These are phyloP conservation scores for Fusarium sp. DNA, from an alignment of 2,329 filamentous ascomycete genomes.

Conservation along the genomic window DNA sequence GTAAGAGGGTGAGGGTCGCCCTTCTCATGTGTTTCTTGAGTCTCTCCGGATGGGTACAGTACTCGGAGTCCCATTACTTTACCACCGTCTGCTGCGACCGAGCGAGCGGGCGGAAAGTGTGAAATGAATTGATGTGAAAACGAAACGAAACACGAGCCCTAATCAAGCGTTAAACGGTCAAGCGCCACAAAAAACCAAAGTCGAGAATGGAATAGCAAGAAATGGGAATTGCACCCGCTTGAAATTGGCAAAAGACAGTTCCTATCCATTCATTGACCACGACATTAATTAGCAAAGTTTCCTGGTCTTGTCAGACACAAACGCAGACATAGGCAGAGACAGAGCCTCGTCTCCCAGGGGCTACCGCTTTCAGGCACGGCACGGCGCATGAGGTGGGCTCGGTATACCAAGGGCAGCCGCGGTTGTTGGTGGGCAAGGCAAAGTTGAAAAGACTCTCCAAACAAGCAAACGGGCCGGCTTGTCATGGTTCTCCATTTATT, in stretches of 20 bases:
- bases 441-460: constrained; percentile 12
- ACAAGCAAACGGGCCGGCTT: constrained; percentile 22
- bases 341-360: constrained; percentile 7
- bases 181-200: constrained; percentile 4
- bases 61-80: constrained; percentile 3
- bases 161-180: background rate
- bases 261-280: background rate
- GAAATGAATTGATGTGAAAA: background rate
- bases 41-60: background rate
- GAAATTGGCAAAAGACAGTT: constrained; percentile 20
- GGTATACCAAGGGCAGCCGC: constrained; percentile 36
- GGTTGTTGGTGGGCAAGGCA: constrained; percentile 23
- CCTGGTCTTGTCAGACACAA: background rate
- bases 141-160: constrained; percentile 17
- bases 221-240: constrained; percentile 23
- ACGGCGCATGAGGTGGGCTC: constrained; percentile 18
- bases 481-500: constrained; percentile 27
- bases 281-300: constrained; percentile 13
- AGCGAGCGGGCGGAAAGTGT: background rate
- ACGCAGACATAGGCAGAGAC: background rate
- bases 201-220: constrained; percentile 13
- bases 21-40: constrained; percentile 16
- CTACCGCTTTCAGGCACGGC: background rate
- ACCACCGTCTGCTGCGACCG: constrained; percentile 8
- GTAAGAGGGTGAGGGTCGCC: constrained; percentile 28